Conservation (phyloP, 345 rosid species). For the Pistacia vera region DNA sequence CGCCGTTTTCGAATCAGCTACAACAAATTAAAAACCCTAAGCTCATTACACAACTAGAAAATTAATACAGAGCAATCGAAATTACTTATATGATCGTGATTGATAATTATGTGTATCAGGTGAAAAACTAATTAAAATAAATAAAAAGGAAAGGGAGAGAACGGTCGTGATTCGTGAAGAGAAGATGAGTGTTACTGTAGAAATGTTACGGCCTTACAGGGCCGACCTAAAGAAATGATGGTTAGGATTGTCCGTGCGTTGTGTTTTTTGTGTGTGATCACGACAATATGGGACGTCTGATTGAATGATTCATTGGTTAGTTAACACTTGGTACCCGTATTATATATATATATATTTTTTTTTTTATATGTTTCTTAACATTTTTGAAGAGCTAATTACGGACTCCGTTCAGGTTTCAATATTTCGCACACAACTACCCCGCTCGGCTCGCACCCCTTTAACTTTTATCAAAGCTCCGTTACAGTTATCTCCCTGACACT, state of each 20-base stretch:
- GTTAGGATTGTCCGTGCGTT: not conserved
- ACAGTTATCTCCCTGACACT: no score
- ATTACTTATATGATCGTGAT: not conserved
- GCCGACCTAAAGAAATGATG: not conserved
- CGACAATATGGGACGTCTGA: slow-evolving; percentile 4
- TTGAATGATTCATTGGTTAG: not conserved
- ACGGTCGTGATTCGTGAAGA: not conserved
- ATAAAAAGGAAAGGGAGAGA: no score
- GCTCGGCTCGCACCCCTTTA: no score
- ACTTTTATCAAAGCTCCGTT: no score
- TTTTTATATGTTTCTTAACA: no score
- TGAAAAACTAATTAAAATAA: no score
- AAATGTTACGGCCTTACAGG: not conserved
- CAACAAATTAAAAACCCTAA: slow-evolving; percentile 23
- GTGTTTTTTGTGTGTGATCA: not conserved
- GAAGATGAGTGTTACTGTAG: not conserved
- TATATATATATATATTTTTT: no score
- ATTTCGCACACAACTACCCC: no score
- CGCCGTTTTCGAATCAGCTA: slow-evolving; percentile 14
- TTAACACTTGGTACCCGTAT: no score
- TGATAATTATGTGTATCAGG: not conserved
- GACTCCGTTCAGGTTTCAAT: no score
- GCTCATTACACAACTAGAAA: not conserved
- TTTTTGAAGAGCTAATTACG: no score
- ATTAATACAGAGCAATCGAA: not conserved